These are phyloP conservation scores for Ogataea corticis DNA, from an alignment of 805 yeast genomes.

Conservation along the genomic window DNA sequence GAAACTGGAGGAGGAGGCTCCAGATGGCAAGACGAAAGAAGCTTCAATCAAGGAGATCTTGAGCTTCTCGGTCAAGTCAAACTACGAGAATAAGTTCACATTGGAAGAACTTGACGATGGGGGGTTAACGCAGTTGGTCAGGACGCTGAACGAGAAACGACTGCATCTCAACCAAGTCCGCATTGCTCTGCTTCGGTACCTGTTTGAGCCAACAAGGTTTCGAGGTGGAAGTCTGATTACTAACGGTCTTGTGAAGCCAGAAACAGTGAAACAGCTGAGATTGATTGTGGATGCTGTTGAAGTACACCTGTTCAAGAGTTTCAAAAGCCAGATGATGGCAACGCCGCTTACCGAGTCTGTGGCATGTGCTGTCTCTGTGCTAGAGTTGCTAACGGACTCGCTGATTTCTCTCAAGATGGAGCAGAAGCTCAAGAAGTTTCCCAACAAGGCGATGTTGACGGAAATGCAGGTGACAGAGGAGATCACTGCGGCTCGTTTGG, in stretches of 20 bases:
- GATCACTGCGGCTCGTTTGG: constrained; percentile 43
- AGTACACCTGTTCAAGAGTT: constrained; percentile 20
- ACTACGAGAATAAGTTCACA: constrained; percentile 12
- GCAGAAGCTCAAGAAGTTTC: constrained; percentile 23
- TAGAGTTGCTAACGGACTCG: constrained; percentile 46
- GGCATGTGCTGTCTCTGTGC: constrained; percentile 36
- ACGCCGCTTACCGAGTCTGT: no score
- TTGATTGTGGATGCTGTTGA: constrained; percentile 31
- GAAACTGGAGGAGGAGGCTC: constrained; percentile 17
- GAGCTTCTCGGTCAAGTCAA: constrained; percentile 21
- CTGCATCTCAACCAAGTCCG: constrained; percentile 33
- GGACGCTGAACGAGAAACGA: constrained; percentile 15
- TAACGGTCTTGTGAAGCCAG: constrained; percentile 21
- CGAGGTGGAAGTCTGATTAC: constrained; percentile 28
- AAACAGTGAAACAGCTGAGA: constrained; percentile 22
- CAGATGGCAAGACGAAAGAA: constrained; percentile 16
- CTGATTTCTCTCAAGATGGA: constrained; percentile 36
- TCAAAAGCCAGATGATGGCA: constrained; percentile 7
- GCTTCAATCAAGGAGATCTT: constrained; percentile 35
- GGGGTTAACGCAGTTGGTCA: constrained; percentile 17
- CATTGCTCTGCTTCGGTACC: constrained; percentile 24
- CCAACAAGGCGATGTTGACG: constrained; percentile 15
- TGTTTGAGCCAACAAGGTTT: constrained; percentile 17
- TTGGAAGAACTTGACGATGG: constrained; percentile 24
- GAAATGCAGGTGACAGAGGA: constrained; percentile 41